These are phyloP conservation scores for Dipteronia dyeriana DNA, from an alignment of 345 rosid species.

Conservation along the genomic window DNA sequence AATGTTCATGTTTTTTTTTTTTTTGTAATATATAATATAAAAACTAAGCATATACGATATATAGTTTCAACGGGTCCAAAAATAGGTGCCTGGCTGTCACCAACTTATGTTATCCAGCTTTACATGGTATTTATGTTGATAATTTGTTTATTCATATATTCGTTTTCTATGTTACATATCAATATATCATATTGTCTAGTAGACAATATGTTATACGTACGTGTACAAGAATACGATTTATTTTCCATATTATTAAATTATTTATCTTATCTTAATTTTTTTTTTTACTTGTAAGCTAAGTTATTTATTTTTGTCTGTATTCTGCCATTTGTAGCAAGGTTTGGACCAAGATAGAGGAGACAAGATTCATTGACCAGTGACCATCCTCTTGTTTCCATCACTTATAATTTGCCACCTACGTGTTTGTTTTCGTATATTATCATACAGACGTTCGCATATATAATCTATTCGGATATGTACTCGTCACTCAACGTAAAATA, in stretches of 20 bases:
- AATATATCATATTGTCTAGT: background rate
- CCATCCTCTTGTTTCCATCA: background rate
- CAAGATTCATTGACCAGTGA: background rate
- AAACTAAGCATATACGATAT: background rate
- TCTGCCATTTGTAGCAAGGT: background rate
- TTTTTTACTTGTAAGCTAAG: background rate
- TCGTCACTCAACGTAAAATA: too few relatives aligned
- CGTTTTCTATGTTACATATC: conserved; percentile 12
- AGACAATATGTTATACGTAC: background rate
- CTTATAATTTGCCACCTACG: background rate
- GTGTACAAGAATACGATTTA: conserved; percentile 10
- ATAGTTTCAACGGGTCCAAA: conserved; percentile 26
- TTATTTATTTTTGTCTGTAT: background rate
- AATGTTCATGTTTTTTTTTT: background rate
- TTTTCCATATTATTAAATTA: conserved; percentile 18
- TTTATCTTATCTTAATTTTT: background rate
- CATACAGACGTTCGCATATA: too few relatives aligned
- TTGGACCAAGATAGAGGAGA: background rate
- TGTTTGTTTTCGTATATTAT: background rate
- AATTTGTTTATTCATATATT: conserved; percentile 21
- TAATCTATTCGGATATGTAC: too few relatives aligned
- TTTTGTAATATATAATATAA: background rate
- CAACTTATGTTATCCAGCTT: conserved; percentile 16
- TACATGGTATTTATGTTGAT: conserved; percentile 3
- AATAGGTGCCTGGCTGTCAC: conserved; percentile 29